These are phyloP conservation scores for Stephania japonica DNA, from an alignment of 164 flowering plant genomes.

Conservation along the genomic window DNA sequence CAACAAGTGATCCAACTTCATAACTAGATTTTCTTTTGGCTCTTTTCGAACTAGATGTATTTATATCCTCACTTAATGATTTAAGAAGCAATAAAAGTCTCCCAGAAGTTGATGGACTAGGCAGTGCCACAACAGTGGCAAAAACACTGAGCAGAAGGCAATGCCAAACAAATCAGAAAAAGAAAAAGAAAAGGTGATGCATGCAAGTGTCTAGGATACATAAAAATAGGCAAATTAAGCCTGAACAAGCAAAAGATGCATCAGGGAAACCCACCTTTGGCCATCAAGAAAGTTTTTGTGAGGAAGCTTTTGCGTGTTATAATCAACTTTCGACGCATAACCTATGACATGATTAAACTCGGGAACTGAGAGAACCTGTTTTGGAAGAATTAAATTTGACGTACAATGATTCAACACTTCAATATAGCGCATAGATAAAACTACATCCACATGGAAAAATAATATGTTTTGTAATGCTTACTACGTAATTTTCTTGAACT, in stretches of 20 bases:
- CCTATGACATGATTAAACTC: constrained; percentile 52
- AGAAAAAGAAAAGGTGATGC: neutral
- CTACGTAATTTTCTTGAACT: constrained; percentile 88
- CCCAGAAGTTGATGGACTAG: constrained; percentile 54
- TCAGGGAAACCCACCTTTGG: constrained; percentile 49
- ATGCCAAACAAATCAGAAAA: neutral
- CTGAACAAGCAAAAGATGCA: neutral
- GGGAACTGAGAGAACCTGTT: constrained; percentile 84
- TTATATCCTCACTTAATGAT: constrained; percentile 41
- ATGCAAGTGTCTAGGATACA: neutral
- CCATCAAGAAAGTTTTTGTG: constrained; percentile 51
- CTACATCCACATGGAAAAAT: neutral
- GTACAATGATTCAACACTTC: neutral
- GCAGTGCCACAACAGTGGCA: constrained; percentile 74
- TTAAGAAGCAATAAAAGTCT: constrained; percentile 76
- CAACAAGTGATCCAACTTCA: constrained; percentile 67
- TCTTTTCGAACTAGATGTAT: constrained; percentile 65
- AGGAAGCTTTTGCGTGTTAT: constrained; percentile 70
- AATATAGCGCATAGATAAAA: neutral
- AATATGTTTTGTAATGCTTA: constrained; percentile 21
- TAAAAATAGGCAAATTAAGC: neutral
- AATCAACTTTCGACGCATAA: constrained; percentile 69
- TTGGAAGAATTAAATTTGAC: neutral
- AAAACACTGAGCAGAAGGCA: constrained; percentile 39
- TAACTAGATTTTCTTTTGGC: constrained; percentile 61